Percentiles rank a stretch among this genome's conserved stretches.
phyloP scores from a whole-genome alignment of 2,329 filamentous ascomycete genomes.

The Zarea fungicola region DNA sequence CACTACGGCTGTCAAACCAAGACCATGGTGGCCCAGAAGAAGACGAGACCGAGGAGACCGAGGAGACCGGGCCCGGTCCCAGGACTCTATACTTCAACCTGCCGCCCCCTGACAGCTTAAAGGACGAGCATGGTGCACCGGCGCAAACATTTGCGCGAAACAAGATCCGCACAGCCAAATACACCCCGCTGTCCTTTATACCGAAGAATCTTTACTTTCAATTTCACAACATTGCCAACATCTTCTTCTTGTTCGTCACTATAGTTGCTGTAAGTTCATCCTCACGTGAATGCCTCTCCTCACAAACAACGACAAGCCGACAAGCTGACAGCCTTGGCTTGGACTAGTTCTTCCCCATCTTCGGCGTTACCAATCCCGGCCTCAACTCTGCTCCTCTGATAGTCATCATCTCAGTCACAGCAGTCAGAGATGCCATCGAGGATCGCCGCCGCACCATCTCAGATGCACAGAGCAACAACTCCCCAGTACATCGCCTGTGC shows the following conservation, averaged over 20 bases:
- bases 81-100: constrained; percentile 79
- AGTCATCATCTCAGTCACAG: constrained; percentile 81
- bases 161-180: constrained; percentile 97
- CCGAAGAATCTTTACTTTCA: constrained; percentile 97
- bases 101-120: constrained; percentile 66
- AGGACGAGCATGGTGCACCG: constrained; percentile 77
- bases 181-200: constrained; percentile 89
- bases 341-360: constrained; percentile 86
- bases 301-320: too few relatives aligned
- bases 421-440: constrained; percentile 91
- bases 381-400: constrained; percentile 88
- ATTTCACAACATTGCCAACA: constrained; percentile 97
- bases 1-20: too few relatives aligned
- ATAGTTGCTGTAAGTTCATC: constrained; percentile 74
- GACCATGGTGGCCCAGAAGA: too few relatives aligned
- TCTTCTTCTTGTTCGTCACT: constrained; percentile 96
- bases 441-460: constrained; percentile 89
- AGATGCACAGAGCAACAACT: constrained; percentile 93
- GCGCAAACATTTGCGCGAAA: constrained; percentile 71
- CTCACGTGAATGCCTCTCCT: too few relatives aligned
- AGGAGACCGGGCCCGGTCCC: too few relatives aligned
- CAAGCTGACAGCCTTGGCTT: constrained; percentile 8
- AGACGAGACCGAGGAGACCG: too few relatives aligned
- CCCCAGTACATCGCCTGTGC: constrained; percentile 81
- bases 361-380: constrained; percentile 85